Evolutionary conservation across 108 stramenopile species (phyloP).

Genomic region (Nitzschia inconspicua): DNA sequence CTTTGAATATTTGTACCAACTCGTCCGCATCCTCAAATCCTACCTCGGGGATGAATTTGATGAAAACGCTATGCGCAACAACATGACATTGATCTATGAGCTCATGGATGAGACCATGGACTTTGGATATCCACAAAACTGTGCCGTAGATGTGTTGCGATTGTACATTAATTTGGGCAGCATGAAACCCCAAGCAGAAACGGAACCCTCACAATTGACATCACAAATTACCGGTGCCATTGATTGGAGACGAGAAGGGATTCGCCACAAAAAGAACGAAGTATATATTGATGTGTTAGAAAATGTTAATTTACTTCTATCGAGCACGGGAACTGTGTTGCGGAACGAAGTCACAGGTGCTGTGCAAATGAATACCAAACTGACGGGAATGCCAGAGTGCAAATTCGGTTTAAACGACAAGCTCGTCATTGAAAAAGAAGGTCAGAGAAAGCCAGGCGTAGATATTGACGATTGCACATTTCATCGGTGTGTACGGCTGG

Average conservation of each 20-base stretch:
- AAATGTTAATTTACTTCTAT: conserved; percentile 92
- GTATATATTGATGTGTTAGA: conserved; percentile 99
- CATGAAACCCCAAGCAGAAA: conserved; percentile 72
- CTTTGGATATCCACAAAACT: conserved; percentile 99
- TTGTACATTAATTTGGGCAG: conserved; percentile 97
- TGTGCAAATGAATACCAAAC: conserved; percentile 97
- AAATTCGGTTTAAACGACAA: conserved; percentile 99
- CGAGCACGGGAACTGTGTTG: conserved; percentile 86
- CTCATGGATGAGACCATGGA: conserved; percentile 99
- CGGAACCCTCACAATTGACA: conserved; percentile 77
- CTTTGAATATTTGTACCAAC: conserved; percentile 96
- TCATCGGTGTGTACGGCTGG: conserved; percentile 95
- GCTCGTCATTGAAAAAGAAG: conserved; percentile 97
- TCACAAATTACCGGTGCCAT: conserved; percentile 98
- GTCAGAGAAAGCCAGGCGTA: conserved; percentile 83
- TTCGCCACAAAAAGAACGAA: conserved; percentile 99
- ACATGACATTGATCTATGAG: conserved; percentile 99
- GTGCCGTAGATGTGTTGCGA: conserved; percentile 95
- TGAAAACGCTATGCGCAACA: conserved; percentile 93
- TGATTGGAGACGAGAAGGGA: conserved; percentile 98
- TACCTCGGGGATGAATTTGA: conserved; percentile 98
- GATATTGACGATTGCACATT: conserved; percentile 99
- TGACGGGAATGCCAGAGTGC: conserved; percentile 98
- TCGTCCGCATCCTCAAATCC: conserved; percentile 91
- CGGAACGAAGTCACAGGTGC: conserved; percentile 94